These are phyloP conservation scores for Penicillium verrucosum DNA, from an alignment of 2,329 filamentous ascomycete genomes.

Conservation along the genomic window DNA sequence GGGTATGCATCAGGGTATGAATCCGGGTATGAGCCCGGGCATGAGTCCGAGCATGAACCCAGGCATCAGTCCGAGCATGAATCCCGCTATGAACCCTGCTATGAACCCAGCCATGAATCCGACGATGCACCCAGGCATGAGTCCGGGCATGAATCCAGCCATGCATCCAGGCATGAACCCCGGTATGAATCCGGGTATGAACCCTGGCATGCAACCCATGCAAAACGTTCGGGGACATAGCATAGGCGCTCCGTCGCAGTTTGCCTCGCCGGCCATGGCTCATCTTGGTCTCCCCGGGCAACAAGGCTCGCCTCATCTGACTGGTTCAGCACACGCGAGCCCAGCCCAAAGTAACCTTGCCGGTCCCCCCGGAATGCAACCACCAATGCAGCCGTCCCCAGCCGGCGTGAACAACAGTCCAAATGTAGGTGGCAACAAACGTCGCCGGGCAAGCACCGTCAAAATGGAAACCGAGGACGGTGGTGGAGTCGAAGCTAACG, in stretches of 20 bases:
- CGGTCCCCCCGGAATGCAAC: conserved; percentile 54
- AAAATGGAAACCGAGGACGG: conserved; percentile 58
- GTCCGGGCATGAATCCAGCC: not conserved
- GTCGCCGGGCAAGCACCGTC: conserved; percentile 57
- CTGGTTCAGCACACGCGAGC: conserved; percentile 49
- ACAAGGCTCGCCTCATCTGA: conserved; percentile 52
- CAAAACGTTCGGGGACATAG: conserved; percentile 43
- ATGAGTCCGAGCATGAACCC: conserved; percentile 1
- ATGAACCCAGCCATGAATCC: not conserved
- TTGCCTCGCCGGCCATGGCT: conserved; percentile 57
- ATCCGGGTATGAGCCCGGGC: not conserved
- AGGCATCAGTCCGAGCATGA: not conserved
- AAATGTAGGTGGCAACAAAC: conserved; percentile 55
- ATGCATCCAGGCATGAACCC: conserved; percentile 22
- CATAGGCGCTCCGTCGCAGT: conserved; percentile 49
- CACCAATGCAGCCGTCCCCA: conserved; percentile 52
- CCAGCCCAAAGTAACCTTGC: conserved; percentile 47
- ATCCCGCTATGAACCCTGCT: not conserved
- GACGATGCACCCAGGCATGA: not conserved
- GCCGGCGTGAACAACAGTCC: conserved; percentile 62
- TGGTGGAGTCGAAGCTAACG: conserved; percentile 49
- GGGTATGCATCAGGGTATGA: conserved; percentile 21
- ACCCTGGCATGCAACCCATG: conserved; percentile 34
- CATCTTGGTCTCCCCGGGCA: conserved; percentile 50
- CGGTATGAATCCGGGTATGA: not conserved